A percentile compares a stretch with the other conserved stretches of the same genome.
phyloP scores from a whole-genome alignment of 179 eudicot species.

The Spergularia azorica region DNA sequence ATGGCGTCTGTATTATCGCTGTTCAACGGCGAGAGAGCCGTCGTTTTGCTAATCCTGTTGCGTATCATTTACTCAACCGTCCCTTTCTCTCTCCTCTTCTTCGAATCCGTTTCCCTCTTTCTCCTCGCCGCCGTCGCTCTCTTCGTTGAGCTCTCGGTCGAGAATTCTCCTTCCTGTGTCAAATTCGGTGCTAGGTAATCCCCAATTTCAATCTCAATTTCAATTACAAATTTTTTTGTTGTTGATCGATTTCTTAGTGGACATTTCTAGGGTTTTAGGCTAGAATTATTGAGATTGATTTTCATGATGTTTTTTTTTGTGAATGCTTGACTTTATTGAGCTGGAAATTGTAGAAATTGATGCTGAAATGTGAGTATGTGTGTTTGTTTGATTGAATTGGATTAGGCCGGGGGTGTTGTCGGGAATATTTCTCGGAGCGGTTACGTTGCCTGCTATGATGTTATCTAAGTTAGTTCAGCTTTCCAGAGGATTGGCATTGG shows the following conservation, averaged over 20 bases:
- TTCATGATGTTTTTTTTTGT: not conserved
- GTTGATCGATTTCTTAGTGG: not conserved
- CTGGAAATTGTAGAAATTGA: not conserved
- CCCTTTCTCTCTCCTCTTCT: slow-evolving; percentile 46
- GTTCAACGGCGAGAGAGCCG: slow-evolving; percentile 86
- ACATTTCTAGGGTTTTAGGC: slow-evolving; percentile 17
- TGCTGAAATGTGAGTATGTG: not conserved
- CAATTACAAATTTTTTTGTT: not conserved
- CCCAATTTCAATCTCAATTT: not conserved
- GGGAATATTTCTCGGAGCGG: slow-evolving; percentile 85
- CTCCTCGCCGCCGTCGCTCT: slow-evolving; percentile 59
- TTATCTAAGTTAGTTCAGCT: slow-evolving; percentile 73
- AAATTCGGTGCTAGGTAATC: slow-evolving; percentile 58
- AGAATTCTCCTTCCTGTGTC: slow-evolving; percentile 36
- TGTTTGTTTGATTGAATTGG: not conserved
- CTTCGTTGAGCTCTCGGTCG: slow-evolving; percentile 58
- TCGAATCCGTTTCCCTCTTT: slow-evolving; percentile 49
- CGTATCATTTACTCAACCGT: slow-evolving; percentile 44
- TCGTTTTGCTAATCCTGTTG: slow-evolving; percentile 54
- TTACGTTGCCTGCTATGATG: slow-evolving; percentile 74
- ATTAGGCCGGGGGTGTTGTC: slow-evolving; percentile 83
- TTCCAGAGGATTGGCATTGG: slow-evolving; percentile 51
- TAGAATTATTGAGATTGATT: not conserved
- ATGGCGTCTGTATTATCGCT: slow-evolving; percentile 41
- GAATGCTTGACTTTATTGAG: not conserved